Conservation (phyloP, 2,329 filamentous ascomycete genomes). For the Clarireedia hainanense region DNA sequence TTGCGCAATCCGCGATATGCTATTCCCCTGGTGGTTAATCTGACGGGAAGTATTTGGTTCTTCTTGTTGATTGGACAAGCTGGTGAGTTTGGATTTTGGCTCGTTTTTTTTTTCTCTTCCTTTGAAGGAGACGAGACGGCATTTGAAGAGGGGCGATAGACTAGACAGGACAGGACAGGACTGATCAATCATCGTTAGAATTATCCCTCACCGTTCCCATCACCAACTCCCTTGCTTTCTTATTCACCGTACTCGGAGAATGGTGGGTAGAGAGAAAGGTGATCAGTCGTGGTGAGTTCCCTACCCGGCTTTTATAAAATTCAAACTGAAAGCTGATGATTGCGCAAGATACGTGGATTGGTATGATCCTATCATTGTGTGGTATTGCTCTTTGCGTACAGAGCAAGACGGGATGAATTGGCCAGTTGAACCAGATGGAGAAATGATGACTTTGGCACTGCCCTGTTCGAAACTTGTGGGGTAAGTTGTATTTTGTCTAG, state of each 20-base stretch:
- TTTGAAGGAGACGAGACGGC: neutral
- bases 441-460: neutral
- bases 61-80: conserved; percentile 89
- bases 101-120: neutral
- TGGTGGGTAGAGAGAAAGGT: conserved; percentile 93
- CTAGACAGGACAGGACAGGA: neutral
- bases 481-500: no score
- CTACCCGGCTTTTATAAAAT: no score
- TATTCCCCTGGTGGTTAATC: conserved; percentile 74
- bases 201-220: conserved; percentile 90
- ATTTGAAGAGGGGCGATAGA: neutral
- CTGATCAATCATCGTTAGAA: conserved; percentile 46
- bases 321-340: no score
- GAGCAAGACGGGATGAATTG: conserved; percentile 39
- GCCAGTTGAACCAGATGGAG: neutral
- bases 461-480: no score
- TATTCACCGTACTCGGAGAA: conserved; percentile 93
- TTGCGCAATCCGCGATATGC: conserved; percentile 77
- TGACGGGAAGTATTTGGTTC: conserved; percentile 95
- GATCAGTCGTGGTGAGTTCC: conserved; percentile 63
- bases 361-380: conserved; percentile 69
- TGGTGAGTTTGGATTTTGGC: conserved; percentile 45
- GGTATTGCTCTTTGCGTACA: conserved; percentile 82
- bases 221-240: conserved; percentile 85
- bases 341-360: conserved; percentile 65